A percentile compares a stretch with the other conserved stretches of the same genome.
Conservation (phyloP, 75 land plant species). For the Pseudotsuga menziesii region DNA sequence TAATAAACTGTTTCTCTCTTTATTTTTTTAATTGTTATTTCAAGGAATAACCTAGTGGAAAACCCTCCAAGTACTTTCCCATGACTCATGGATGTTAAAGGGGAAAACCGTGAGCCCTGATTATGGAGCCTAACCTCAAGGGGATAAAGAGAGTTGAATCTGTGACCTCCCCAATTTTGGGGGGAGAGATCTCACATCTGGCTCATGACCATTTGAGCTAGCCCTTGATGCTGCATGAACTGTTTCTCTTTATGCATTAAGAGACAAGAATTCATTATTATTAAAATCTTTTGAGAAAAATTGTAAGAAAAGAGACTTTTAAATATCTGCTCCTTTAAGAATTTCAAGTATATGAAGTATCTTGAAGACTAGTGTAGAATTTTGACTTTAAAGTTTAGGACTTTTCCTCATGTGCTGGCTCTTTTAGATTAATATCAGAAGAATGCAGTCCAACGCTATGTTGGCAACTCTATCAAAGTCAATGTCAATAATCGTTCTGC, state of each 20-base stretch:
- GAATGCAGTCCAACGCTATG: neutral
- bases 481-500: neutral
- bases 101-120: too few species aligned
- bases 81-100: too few species aligned
- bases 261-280: constrained; percentile 12
- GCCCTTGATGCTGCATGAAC: neutral
- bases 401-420: neutral
- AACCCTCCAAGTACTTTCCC: too few species aligned
- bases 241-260: neutral
- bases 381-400: neutral
- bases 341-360: neutral
- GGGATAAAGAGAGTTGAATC: too few species aligned
- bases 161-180: too few species aligned
- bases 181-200: too few species aligned
- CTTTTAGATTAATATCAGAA: neutral
- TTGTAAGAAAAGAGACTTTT: too few species aligned
- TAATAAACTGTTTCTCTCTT: neutral
- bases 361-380: neutral
- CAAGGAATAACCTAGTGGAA: too few species aligned
- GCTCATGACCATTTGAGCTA: too few species aligned
- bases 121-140: too few species aligned
- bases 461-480: neutral
- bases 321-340: too few species aligned
- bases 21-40: neutral
- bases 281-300: constrained; percentile 10